A percentile compares a stretch with the other conserved stretches of the same genome.
phyloP scores from a whole-genome alignment of 495 filamentous ascomycete genomes.

The Elaphomyces granulatus region DNA sequence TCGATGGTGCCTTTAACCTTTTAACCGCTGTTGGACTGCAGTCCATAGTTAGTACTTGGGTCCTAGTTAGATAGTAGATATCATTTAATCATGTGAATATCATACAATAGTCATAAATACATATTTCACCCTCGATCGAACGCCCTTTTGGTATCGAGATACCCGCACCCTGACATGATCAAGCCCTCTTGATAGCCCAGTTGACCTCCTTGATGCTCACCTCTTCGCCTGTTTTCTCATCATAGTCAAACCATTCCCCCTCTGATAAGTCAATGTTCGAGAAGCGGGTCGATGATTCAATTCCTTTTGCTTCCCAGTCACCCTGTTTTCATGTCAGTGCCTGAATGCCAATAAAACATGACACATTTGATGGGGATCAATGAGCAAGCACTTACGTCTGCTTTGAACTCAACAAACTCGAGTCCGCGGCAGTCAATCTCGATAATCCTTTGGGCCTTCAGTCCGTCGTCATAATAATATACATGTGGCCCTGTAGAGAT shows the following conservation, averaged over 20 bases:
- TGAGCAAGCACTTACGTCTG: conserved; percentile 46
- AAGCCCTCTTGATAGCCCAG: conserved; percentile 55
- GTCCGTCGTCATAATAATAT: conserved; percentile 43
- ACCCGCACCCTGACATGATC: no score
- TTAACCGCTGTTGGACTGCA: no score
- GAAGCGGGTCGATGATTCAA: conserved; percentile 68
- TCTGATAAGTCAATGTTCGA: conserved; percentile 65
- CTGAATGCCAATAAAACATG: background rate
- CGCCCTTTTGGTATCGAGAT: no score
- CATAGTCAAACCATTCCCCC: conserved; percentile 84
- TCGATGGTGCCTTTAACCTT: no score
- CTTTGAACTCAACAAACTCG: conserved; percentile 79
- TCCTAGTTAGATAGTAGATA: no score
- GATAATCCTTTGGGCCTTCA: conserved; percentile 66
- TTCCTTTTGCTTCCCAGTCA: conserved; percentile 73
- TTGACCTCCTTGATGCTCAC: conserved; percentile 84
- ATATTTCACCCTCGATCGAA: no score
- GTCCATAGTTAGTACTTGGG: no score
- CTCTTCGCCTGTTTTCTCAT: conserved; percentile 65
- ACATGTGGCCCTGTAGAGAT: conserved; percentile 57
- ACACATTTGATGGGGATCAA: background rate
- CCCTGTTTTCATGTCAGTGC: conserved; percentile 36
- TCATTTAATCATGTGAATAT: no score
- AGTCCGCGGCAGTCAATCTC: conserved; percentile 87
- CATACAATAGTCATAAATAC: no score